A percentile compares a stretch with the other conserved stretches of the same genome.
Conservation (phyloP, 805 yeast genomes). For the Kuraishia borneana region DNA sequence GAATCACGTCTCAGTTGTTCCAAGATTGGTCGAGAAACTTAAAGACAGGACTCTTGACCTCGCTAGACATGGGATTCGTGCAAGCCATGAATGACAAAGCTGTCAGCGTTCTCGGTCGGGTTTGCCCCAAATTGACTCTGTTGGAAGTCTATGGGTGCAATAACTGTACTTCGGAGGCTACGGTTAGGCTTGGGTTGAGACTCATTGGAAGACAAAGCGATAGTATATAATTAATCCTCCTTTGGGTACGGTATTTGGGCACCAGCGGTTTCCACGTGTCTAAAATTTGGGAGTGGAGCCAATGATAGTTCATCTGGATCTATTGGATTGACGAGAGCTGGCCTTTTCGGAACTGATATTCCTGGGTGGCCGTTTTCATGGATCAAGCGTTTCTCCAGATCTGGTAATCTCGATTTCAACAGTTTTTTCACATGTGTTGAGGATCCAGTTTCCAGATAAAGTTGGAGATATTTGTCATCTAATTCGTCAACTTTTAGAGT, state of each 20-base stretch:
- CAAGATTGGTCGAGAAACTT: conserved; percentile 29
- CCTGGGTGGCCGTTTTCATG: conserved; percentile 26
- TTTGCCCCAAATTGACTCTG: conserved; percentile 51
- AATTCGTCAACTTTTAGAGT: conserved; percentile 13
- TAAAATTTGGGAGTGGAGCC: no score
- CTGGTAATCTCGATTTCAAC: conserved; percentile 15
- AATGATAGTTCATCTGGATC: no score
- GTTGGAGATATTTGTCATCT: conserved; percentile 1
- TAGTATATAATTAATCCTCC: conserved; percentile 34
- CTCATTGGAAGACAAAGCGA: conserved; percentile 72
- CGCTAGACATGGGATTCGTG: conserved; percentile 72
- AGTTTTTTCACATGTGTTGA: conserved; percentile 19
- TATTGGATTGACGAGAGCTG: conserved; percentile 28
- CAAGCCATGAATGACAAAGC: conserved; percentile 62
- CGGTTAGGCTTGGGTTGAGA: conserved; percentile 39
- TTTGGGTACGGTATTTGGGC: no score
- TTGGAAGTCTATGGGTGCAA: conserved; percentile 79
- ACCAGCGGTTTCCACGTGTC: no score
- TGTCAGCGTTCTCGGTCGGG: conserved; percentile 41
- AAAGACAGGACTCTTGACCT: conserved; percentile 48
- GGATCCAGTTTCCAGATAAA: conserved; percentile 20
- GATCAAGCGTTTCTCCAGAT: conserved; percentile 13
- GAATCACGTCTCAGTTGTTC: conserved; percentile 39
- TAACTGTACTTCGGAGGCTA: conserved; percentile 46
- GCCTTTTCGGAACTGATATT: conserved; percentile 24